phyloP scores from a whole-genome alignment of 139 green algal species.

The Chlamydomonas asymmetrica region DNA sequence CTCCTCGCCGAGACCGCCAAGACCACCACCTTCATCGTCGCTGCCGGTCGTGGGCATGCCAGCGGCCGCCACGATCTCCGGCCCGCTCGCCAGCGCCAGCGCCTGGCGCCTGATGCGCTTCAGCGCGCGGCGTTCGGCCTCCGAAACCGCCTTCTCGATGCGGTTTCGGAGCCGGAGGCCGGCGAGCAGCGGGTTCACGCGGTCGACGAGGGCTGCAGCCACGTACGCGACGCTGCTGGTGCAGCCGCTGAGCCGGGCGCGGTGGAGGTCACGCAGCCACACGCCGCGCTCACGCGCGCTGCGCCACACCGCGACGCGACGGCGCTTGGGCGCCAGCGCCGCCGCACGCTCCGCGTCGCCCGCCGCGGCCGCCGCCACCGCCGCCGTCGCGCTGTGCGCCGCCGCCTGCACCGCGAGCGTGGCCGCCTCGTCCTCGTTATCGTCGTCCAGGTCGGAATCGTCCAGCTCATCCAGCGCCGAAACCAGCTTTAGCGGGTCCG shows the following conservation, averaged over 20 bases:
- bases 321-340: too few species aligned
- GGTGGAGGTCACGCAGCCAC: slow-evolving; percentile 46
- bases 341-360: neutral
- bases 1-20: neutral
- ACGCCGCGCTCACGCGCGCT: slow-evolving; percentile 32
- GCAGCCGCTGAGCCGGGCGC: slow-evolving; percentile 10
- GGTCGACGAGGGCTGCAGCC: slow-evolving; percentile 27
- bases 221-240: slow-evolving; percentile 11
- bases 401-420: neutral
- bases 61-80: too few species aligned
- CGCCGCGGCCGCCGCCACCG: neutral
- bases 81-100: too few species aligned
- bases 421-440: slow-evolving; percentile 24
- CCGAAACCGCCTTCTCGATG: too few species aligned
- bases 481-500: slow-evolving; percentile 32
- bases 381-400: neutral
- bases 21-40: too few species aligned
- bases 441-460: slow-evolving; percentile 42
- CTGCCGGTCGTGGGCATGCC: too few species aligned
- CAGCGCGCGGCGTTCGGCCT: too few species aligned
- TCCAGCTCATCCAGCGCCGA: slow-evolving; percentile 47
- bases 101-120: too few species aligned
- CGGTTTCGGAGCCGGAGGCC: too few species aligned
- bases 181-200: too few species aligned
- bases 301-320: too few species aligned